Evolutionary conservation across 2,329 filamentous ascomycete species (phyloP).

Genomic region (Neofusicoccum kwambonambiense): DNA sequence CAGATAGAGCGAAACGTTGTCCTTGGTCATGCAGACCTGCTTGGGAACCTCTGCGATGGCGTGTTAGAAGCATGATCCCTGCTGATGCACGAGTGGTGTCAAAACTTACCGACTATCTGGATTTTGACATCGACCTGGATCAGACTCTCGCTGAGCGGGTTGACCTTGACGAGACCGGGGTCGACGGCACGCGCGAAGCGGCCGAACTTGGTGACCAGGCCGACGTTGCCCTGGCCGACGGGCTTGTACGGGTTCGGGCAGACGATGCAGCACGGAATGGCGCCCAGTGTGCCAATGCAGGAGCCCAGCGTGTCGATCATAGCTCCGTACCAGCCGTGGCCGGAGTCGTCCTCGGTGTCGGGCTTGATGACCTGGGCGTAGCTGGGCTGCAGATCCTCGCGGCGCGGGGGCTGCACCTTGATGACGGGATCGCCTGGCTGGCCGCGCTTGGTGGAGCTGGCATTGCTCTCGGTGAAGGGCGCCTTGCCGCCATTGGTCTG

Average conservation of each 20-base stretch:
- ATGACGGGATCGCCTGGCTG: conserved; percentile 36
- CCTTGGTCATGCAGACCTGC: conserved; percentile 99
- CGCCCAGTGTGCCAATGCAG: conserved; percentile 74
- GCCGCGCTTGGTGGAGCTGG: conserved; percentile 7
- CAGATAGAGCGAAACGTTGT: conserved; percentile 91
- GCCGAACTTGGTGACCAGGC: conserved; percentile 93
- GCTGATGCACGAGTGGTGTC: background rate
- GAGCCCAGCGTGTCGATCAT: conserved; percentile 80
- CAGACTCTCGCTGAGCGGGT: conserved; percentile 86
- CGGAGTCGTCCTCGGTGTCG: conserved; percentile 64
- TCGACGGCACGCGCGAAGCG: conserved; percentile 94
- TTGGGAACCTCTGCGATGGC: conserved; percentile 71
- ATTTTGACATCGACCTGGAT: conserved; percentile 98
- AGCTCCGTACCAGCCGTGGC: conserved; percentile 83
- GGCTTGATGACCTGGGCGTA: conserved; percentile 68
- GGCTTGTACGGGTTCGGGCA: conserved; percentile 96
- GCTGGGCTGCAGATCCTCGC: conserved; percentile 80
- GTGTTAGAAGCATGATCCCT: background rate
- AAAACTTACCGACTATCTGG: conserved; percentile 71
- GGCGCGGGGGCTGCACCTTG: conserved; percentile 73
- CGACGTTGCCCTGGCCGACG: conserved; percentile 89
- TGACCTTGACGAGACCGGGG: conserved; percentile 95
- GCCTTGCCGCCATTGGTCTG: conserved; percentile 17
- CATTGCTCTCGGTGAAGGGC: background rate
- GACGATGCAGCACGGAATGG: conserved; percentile 85